Conservation (phyloP, 768 basidiomycete genomes). For the Trametes villosa region DNA sequence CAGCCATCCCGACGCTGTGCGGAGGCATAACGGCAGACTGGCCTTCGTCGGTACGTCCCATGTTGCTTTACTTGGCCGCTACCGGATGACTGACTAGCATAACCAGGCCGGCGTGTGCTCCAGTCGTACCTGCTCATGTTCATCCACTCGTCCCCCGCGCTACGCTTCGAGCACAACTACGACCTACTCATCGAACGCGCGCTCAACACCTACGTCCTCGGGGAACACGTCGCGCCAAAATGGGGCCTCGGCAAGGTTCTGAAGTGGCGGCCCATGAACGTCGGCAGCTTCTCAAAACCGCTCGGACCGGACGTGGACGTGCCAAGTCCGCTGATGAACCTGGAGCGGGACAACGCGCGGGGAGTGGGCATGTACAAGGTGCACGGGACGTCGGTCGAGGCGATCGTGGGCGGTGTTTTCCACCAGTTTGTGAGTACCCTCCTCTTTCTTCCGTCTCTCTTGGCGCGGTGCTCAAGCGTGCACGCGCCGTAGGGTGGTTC, state of each 20-base stretch:
- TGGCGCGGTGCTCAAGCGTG: background rate
- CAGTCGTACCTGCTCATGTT: conserved; percentile 77
- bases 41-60: conserved; percentile 69
- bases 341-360: conserved; percentile 13
- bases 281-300: conserved; percentile 18
- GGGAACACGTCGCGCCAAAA: conserved; percentile 71
- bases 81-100: background rate
- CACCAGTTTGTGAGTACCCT: conserved; percentile 78
- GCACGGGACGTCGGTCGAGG: conserved; percentile 76
- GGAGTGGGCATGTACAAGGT: conserved; percentile 77
- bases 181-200: conserved; percentile 59
- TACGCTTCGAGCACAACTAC: conserved; percentile 55
- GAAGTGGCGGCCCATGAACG: conserved; percentile 67
- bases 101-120: conserved; percentile 73
- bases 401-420: conserved; percentile 75
- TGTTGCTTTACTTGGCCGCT: too few relatives aligned
- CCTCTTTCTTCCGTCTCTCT: background rate
- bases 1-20: conserved; percentile 66
- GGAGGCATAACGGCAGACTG: conserved; percentile 74
- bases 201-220: conserved; percentile 71
- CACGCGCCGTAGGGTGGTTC: conserved; percentile 41
- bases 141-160: conserved; percentile 55
- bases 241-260: conserved; percentile 78
- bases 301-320: conserved; percentile 17
- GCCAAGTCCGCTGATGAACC: conserved; percentile 15